A percentile compares a stretch with the other conserved stretches of the same genome.
Evolutionary conservation across 495 filamentous ascomycete species (phyloP).

Genomic region (Podospora conica): DNA sequence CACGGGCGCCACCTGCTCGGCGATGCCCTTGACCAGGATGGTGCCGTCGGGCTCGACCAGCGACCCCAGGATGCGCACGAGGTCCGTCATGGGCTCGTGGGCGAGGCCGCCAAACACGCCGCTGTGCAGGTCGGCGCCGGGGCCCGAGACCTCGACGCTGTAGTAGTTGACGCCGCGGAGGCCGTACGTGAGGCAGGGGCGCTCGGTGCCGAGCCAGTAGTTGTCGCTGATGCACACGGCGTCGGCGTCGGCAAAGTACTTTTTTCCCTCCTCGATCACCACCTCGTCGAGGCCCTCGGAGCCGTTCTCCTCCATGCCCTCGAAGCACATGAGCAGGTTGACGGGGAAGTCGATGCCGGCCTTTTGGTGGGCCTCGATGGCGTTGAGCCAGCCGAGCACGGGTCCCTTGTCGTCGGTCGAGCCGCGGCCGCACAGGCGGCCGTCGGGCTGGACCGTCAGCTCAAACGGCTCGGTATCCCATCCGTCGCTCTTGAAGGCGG

Average conservation of each 20-base stretch:
- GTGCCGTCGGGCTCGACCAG: slow-evolving; percentile 86
- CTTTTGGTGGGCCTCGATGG: slow-evolving; percentile 93
- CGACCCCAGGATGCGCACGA: slow-evolving; percentile 70
- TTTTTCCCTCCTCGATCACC: slow-evolving; percentile 79
- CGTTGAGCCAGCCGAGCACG: slow-evolving; percentile 95
- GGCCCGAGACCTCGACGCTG: slow-evolving; percentile 76
- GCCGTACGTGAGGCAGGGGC: slow-evolving; percentile 95
- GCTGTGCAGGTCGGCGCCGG: slow-evolving; percentile 88
- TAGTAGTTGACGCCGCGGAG: slow-evolving; percentile 98
- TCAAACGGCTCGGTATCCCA: slow-evolving; percentile 96
- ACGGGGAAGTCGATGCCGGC: slow-evolving; percentile 92
- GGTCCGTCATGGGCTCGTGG: slow-evolving; percentile 96
- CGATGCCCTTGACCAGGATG: slow-evolving; percentile 82
- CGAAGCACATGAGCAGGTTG: slow-evolving; percentile 99
- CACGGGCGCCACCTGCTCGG: slow-evolving; percentile 83
- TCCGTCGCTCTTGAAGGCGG: slow-evolving; percentile 85
- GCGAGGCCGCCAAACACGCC: slow-evolving; percentile 94
- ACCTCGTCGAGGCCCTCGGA: slow-evolving; percentile 95
- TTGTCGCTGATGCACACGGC: slow-evolving; percentile 99
- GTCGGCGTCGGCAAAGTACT: slow-evolving; percentile 89
- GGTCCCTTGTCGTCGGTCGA: slow-evolving; percentile 98
- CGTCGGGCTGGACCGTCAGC: slow-evolving; percentile 79
- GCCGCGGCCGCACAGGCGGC: slow-evolving; percentile 91
- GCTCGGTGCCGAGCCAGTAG: slow-evolving; percentile 99
- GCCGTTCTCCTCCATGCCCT: slow-evolving; percentile 99